Percentiles rank a stretch among this genome's conserved stretches.
phyloP scores from a whole-genome alignment of 192 early-diverging fungal species.

The Backusella liffmaniae region DNA sequence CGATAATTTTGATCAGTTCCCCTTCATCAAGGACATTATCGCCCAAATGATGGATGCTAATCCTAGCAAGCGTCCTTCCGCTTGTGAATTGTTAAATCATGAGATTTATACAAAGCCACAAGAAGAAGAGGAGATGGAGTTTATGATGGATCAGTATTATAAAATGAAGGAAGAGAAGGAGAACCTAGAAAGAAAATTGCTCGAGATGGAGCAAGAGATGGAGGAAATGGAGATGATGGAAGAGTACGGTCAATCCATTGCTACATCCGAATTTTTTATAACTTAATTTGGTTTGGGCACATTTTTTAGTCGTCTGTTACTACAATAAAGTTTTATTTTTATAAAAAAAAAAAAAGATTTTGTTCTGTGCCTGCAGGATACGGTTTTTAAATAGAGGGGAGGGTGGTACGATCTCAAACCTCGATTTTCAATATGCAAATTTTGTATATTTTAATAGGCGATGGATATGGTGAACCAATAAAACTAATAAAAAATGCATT shows the following conservation, averaged over 20 bases:
- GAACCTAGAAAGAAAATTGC: not conserved
- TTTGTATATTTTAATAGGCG: no score
- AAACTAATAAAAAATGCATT: no score
- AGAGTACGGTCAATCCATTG: not conserved
- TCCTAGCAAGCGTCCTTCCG: constrained; percentile 64
- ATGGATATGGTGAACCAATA: no score
- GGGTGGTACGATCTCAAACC: no score
- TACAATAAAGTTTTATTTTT: not conserved
- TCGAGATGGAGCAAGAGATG: not conserved
- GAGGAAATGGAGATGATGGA: not conserved
- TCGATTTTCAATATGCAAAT: no score
- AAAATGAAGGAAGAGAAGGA: not conserved
- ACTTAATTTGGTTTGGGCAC: not conserved
- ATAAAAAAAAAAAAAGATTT: not conserved
- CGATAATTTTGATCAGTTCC: constrained; percentile 60
- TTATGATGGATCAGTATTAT: not conserved
- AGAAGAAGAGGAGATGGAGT: not conserved
- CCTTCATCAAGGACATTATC: constrained; percentile 67
- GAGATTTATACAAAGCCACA: constrained; percentile 45
- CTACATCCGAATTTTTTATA: not conserved
- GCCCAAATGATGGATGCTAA: constrained; percentile 75
- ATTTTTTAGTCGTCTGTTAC: not conserved
- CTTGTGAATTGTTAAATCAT: constrained; percentile 67
- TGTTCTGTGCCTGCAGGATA: not conserved
- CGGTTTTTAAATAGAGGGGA: no score